Evolutionary conservation across 345 rosid genomes (phyloP), one percentile per base, ranked within the genome.

Genomic region (Brassica carinata): DNA sequence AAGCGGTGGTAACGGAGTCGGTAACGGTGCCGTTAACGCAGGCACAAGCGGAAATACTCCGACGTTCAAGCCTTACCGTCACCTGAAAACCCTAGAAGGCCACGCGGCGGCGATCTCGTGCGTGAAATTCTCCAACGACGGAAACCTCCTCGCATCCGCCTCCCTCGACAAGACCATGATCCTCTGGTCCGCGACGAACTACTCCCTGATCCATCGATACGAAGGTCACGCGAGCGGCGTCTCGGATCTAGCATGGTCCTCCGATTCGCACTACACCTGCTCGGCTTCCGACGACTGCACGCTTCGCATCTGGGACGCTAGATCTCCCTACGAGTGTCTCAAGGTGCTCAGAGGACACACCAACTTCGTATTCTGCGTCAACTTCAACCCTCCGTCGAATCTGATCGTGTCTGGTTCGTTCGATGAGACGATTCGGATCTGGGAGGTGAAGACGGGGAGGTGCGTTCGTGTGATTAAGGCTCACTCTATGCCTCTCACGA

Each of bases 231-330:
- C 92, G 30, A 89, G 81, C 3, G 97, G 99, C 36, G 73, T 93
- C 68, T 90, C 90, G 5, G 98, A 94, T 87, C 84, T 94, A 2
- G 97, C 98, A 53, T 94, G 98, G 98, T 94, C 98, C 43, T 90
- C 92, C 4, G 96, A 96, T 77, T 92, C 98, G 30, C 99, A 90
- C 83, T 93, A 96, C 84, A 90, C 94, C 74, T 96, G 98, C 83
- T 93, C 99, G 61, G 97, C 97, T 59, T 93, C 99, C 34, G 98
- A 96, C 62, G 99, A 96, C 65, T 87, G 89, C 34, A 76, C 98
- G 70, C 90, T 96, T 79, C 99, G 99, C 74, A 96, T 96, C 83
- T 96, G 99, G 99, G 92, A 89, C 13, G 86, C 99, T 3, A 91
- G 94, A 5, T 27, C 92, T 74, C 93, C 97, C 1, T 92, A 91